Base-by-base conservation (phyloP, 148 eudicot species). In the Cornus florida region DNA sequence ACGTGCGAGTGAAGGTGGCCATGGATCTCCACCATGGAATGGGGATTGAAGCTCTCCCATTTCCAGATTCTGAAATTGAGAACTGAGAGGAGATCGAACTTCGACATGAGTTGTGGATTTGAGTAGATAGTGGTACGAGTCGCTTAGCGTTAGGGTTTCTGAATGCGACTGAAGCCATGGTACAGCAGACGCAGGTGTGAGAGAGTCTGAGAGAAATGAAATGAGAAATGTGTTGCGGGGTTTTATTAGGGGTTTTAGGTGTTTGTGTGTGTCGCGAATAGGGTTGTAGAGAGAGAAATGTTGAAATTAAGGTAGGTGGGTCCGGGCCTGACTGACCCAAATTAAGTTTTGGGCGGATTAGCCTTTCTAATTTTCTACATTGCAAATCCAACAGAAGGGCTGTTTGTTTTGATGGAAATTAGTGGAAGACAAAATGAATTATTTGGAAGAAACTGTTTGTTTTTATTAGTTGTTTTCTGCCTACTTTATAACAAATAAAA, bases 1-100 rank as follows among this genome's bases (percentile, higher is more conserved):
- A 95, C 97, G 94, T 93, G 71, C 96, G 89, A 32, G 89, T 90
- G 82, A 93, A 95, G 31, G 97, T 93, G 75, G 97, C 97, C 97
- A 93, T 91, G 60, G 92, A 95, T 87, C 98, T 90, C 84, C 82
- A 86, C 87, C 88, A 83, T 0, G 86, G 86, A 56, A 72, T 73
- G 73, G 71, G 59, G 22, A 23, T 3, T 19, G 77, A 66, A 62
- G 76, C 32, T 7, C n/a, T 50, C 2, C 79, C 93, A 90, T 88
- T 76, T 59, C 83, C 81, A 57, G 78, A 80, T 17, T 84, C 88
- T n/a, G 82, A 79, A 72, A 84, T 76, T 19, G 91, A 69, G 75
- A 78, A 75, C 39, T 77, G 77, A 19, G 88, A 48, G 28, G 79
- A 77, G 66, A 72, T 22, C 46, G 89, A 87, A 79, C 84, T 85